Evolutionary conservation across 83 land plant genomes (phyloP).

Genomic region (Diphasiastrum complanatum): DNA sequence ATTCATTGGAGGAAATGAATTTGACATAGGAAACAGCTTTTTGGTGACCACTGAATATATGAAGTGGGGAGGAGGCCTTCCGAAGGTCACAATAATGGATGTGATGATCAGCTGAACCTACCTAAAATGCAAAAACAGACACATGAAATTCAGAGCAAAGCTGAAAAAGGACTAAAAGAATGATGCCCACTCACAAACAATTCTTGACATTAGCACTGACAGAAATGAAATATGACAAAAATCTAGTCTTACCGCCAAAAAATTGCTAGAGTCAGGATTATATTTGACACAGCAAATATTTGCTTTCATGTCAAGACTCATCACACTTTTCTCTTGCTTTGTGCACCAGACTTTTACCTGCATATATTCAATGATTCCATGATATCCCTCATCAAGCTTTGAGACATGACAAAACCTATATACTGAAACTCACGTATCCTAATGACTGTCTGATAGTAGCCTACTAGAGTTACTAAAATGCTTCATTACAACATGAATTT

Average conservation of each 20-base stretch:
- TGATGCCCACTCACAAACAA: no score
- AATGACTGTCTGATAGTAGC: no score
- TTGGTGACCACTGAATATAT: slow-evolving; percentile 79
- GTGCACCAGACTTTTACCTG: slow-evolving; percentile 99
- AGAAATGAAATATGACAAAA: no score
- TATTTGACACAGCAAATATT: slow-evolving; percentile 98
- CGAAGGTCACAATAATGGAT: slow-evolving; percentile 96
- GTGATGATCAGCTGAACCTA: slow-evolving; percentile 97
- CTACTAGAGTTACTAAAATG: no score
- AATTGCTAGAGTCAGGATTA: slow-evolving; percentile 88
- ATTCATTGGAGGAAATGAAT: slow-evolving; percentile 77
- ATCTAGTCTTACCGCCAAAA: slow-evolving; percentile 94
- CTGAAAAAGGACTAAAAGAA: no score
- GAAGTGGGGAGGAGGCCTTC: slow-evolving; percentile 60
- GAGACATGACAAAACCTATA: no score
- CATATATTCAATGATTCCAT: no score
- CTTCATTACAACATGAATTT: no score
- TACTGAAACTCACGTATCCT: no score
- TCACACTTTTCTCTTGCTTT: slow-evolving; percentile 84
- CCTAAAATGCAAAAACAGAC: slow-evolving; percentile 62
- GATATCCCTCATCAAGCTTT: no score
- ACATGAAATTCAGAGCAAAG: no score
- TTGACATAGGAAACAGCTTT: slow-evolving; percentile 99
- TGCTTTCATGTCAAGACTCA: slow-evolving; percentile 97
- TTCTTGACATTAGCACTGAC: no score